Conservation (phyloP, 306 rosid genomes). For the Albizia julibrissin region DNA sequence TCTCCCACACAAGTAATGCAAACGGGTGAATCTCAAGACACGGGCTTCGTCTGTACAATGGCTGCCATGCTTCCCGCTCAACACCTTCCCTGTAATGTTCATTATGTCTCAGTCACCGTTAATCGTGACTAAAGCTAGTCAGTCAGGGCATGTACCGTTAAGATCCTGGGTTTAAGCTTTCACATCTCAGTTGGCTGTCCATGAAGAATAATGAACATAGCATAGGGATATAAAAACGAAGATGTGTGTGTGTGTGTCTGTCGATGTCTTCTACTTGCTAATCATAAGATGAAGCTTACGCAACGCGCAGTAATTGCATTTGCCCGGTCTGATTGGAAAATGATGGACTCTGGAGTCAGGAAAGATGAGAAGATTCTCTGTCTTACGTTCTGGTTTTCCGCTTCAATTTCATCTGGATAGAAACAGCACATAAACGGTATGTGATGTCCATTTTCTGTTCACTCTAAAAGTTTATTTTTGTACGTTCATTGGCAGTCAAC, state of each 20-base stretch:
- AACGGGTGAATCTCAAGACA: conserved; percentile 37
- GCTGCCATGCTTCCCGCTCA: conserved; percentile 24
- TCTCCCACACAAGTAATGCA: no score
- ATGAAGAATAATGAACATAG: neutral
- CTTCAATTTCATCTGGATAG: neutral
- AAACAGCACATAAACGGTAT: neutral
- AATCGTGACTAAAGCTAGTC: neutral
- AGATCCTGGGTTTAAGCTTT: conserved; percentile 24
- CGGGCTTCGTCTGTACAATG: conserved; percentile 28
- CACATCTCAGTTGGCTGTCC: neutral
- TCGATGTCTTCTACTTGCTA: neutral
- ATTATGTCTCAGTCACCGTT: neutral
- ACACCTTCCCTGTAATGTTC: neutral
- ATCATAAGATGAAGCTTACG: neutral
- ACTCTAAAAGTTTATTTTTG: conserved; percentile 26
- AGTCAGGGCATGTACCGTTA: conserved; percentile 14
- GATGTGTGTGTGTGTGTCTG: neutral
- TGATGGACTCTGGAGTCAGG: neutral
- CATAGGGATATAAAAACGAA: neutral
- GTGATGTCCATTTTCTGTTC: neutral
- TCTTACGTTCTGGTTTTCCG: conserved; percentile 34
- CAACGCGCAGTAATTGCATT: conserved; percentile 21
- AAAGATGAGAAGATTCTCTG: conserved; percentile 16
- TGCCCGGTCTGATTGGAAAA: neutral
- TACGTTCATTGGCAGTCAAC: conserved; percentile 36